Percentiles rank a stretch among this genome's conserved stretches.
These are phyloP conservation scores for Biscutella laevigata DNA, from an alignment of 441 rosid species.

Conservation along the genomic window DNA sequence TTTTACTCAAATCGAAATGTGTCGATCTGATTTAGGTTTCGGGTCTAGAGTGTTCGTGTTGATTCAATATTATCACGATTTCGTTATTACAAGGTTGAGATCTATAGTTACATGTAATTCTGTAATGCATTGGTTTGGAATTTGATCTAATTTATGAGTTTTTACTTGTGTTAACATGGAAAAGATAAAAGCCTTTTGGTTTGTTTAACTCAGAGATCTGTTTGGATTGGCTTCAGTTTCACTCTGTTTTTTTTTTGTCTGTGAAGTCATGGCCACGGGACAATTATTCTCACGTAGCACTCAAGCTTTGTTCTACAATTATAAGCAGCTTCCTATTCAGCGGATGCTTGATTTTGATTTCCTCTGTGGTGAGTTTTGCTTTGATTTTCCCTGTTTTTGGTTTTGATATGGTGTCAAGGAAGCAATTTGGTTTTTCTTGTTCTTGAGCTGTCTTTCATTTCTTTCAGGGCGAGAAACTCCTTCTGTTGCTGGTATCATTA, in stretches of 20 bases:
- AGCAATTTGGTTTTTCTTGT: background rate
- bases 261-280: constrained; percentile 98
- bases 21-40: constrained; percentile 23
- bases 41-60: background rate
- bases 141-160: background rate
- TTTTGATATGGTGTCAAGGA: background rate
- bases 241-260: too few species aligned
- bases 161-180: background rate
- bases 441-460: background rate
- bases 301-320: constrained; percentile 83
- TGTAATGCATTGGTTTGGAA: constrained; percentile 3
- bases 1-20: background rate
- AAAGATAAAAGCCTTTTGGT: background rate
- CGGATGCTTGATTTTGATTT: constrained; percentile 99
- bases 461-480: constrained; percentile 80
- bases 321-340: constrained; percentile 92
- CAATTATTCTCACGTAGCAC: constrained; percentile 80
- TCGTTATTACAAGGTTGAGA: constrained; percentile 7
- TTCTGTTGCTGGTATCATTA: constrained; percentile 89
- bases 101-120: constrained; percentile 4
- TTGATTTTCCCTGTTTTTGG: background rate
- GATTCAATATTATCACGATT: background rate
- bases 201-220: background rate
- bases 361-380: constrained; percentile 60
- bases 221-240: background rate